Conservation (phyloP, 169 alveolate species). For the Cryptosporidium meleagridis region DNA sequence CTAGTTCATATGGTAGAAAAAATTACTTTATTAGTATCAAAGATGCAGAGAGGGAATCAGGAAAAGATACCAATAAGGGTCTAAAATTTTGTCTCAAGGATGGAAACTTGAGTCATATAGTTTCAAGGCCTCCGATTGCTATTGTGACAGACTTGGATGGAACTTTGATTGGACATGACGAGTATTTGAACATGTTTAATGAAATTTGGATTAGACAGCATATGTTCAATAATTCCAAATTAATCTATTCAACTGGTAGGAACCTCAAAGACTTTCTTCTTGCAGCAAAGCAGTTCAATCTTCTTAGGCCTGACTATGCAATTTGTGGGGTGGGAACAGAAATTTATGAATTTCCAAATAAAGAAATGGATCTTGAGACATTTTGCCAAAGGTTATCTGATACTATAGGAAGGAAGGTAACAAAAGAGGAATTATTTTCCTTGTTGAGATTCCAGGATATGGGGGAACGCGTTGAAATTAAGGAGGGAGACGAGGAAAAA, state of each 20-base stretch:
- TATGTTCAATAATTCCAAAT: slow-evolving; percentile 75
- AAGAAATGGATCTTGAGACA: not conserved
- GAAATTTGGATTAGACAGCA: slow-evolving; percentile 75
- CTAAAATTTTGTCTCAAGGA: slow-evolving; percentile 25
- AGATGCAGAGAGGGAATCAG: not conserved
- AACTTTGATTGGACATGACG: slow-evolving; percentile 74
- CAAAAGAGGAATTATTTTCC: not conserved
- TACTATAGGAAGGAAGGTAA: not conserved
- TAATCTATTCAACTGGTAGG: slow-evolving; percentile 78
- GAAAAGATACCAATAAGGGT: not conserved
- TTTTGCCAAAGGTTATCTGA: not conserved
- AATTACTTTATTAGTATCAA: slow-evolving; percentile 19
- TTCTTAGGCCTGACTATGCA: slow-evolving; percentile 77
- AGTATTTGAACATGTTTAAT: slow-evolving; percentile 57
- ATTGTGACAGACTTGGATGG: slow-evolving; percentile 78
- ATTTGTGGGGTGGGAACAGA: slow-evolving; percentile 79
- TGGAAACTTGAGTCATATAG: slow-evolving; percentile 6
- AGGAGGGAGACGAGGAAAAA: not conserved
- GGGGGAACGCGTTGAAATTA: not conserved
- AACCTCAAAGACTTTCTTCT: slow-evolving; percentile 76
- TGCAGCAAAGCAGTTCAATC: slow-evolving; percentile 69
- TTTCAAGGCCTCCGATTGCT: slow-evolving; percentile 29
- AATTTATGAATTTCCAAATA: slow-evolving; percentile 71
- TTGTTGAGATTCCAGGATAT: not conserved
- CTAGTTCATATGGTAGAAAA: not conserved